phyloP scores from a whole-genome alignment of 305 asterid genomes.

The Nicotiana rustica region DNA sequence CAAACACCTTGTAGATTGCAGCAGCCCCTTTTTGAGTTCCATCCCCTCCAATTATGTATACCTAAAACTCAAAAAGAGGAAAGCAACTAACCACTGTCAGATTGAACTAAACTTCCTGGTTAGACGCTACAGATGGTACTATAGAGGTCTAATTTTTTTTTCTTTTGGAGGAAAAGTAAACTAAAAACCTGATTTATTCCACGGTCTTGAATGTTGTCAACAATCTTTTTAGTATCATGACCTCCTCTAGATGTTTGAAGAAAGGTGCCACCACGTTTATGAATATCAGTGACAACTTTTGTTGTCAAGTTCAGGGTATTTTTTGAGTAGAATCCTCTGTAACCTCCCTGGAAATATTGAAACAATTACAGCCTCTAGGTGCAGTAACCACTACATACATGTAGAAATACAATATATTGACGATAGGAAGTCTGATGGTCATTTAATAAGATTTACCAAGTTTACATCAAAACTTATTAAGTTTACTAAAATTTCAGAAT shows the following conservation, averaged over 20 bases:
- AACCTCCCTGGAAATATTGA: conserved; percentile 73
- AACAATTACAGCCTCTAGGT: conserved; percentile 27
- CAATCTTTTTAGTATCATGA: conserved; percentile 92
- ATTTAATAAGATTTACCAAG: conserved; percentile 1
- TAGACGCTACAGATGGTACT: conserved; percentile 27
- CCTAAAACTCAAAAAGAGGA: conserved; percentile 56
- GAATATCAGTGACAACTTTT: conserved; percentile 81
- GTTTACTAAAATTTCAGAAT: conserved; percentile 3
- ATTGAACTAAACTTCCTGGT: conserved; percentile 25
- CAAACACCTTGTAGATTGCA: conserved; percentile 78
- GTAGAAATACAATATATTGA: conserved; percentile 26
- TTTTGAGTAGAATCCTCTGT: conserved; percentile 90
- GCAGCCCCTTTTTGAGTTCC: conserved; percentile 97
- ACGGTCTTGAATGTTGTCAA: conserved; percentile 93
- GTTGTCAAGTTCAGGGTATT: conserved; percentile 83
- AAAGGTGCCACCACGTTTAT: conserved; percentile 95
- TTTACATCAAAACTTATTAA: conserved; percentile 11
- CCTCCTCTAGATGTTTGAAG: conserved; percentile 97
- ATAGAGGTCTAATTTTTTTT: background rate
- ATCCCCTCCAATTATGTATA: conserved; percentile 97
- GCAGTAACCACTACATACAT: background rate
- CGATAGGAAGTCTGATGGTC: background rate
- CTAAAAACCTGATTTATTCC: conserved; percentile 83
- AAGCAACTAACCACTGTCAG: conserved; percentile 31
- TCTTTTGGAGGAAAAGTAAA: conserved; percentile 22